Evolutionary conservation across 176 grass and related monocot genomes (phyloP), one percentile per base, ranked within the genome.

Genomic region (Leersia perrieri): DNA sequence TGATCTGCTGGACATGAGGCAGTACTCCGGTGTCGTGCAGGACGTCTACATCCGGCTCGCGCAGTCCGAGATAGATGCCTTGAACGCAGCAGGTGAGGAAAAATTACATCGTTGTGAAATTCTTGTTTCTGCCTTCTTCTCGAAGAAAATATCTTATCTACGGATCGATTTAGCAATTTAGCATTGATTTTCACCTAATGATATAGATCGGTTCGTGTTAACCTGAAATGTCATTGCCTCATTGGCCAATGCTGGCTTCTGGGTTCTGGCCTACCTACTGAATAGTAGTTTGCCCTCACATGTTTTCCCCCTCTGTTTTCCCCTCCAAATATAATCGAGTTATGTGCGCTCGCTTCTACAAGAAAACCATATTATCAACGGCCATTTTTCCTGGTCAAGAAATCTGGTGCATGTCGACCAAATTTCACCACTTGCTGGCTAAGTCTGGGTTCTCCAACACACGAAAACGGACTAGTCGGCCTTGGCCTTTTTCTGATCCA

Each of bases 1-100:
- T 47, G 84, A 87, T 40, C 87, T 92, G 75, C 0, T 92, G 3
- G 90, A 89, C 70, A 83, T 92, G 75, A 60, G 87, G 73, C n/a
- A 32, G 35, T 89, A 73, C 61, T 0, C 57, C 3, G 62, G 32
- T 5, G 60, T 60, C 3, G 90, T 85, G 38, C 36, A 92, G 64
- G 75, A 80, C 11, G 32, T 92, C 14, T 89, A 81, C 80, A 34
- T 92, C 45, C 87, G 90, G 5, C 87, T 92, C 53, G 75, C 90
- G 9, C 74, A 79, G 77, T 87, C 83, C 3, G 90, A 92, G 68
- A 60, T 92, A 0, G 87, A 86, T 36, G 84, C 86, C 40, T 58
- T 82, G 26, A 71, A 22, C 1, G 70, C 82, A 40, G 76, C 70
- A 81, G 75, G 71, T 92, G 0, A 11, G 27, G 8, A 39, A 28